Conservation (phyloP, 306 rosid genomes). For the Astragalus membranaceus region DNA sequence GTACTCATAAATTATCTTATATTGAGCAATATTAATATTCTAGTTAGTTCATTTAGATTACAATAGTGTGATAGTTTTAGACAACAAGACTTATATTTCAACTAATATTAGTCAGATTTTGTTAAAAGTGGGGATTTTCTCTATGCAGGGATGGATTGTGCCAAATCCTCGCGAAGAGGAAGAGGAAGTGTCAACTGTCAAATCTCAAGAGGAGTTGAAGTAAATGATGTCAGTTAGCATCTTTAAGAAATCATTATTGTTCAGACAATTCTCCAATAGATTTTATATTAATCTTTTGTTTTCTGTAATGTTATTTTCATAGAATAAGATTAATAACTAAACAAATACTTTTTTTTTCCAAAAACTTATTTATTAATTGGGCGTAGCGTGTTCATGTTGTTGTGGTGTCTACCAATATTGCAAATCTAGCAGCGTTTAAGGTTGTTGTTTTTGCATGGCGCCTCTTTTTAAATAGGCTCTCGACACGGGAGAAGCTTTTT, state of each 20-base stretch:
- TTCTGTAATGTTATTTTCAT: background rate
- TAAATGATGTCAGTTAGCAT: no score
- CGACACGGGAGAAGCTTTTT: no score
- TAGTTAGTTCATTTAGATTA: background rate
- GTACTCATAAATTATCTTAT: background rate
- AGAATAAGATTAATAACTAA: no score
- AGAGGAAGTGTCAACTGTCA: background rate
- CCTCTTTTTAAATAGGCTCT: no score
- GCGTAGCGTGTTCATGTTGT: no score
- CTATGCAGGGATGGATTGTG: background rate
- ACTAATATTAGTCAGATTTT: background rate
- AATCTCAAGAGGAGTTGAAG: no score
- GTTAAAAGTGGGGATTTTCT: background rate
- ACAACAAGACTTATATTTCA: background rate
- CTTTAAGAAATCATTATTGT: background rate
- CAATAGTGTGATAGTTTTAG: background rate
- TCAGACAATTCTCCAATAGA: background rate
- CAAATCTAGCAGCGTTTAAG: no score
- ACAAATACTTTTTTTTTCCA: no score
- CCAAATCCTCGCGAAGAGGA: background rate
- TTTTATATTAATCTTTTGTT: background rate
- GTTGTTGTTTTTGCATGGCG: no score
- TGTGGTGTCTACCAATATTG: no score
- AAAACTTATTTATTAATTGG: no score
- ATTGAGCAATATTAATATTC: background rate